Percentiles rank a stretch among this genome's conserved stretches.
These are phyloP conservation scores for Podaxis mareebaensis DNA, from an alignment of 768 basidiomycete species.

Conservation along the genomic window DNA sequence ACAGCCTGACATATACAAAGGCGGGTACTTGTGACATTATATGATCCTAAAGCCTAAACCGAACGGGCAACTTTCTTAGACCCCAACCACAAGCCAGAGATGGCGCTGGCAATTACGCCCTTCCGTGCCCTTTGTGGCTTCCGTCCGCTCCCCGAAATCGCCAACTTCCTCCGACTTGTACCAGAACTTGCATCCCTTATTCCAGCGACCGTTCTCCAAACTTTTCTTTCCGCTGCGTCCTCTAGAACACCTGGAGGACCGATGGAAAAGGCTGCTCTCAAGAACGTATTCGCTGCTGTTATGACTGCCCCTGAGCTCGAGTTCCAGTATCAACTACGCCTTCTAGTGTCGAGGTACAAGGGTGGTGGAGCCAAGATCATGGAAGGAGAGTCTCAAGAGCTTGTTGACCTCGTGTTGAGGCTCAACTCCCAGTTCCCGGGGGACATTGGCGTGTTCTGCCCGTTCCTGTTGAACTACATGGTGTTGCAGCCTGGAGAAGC, in stretches of 20 bases:
- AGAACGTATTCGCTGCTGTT: constrained; percentile 74
- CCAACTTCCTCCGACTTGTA: constrained; percentile 59
- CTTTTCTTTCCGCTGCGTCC: constrained; percentile 50
- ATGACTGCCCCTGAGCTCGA: constrained; percentile 71
- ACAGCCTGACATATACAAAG: constrained; percentile 89
- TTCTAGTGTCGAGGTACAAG: constrained; percentile 65
- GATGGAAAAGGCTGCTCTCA: constrained; percentile 63
- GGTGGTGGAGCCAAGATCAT: constrained; percentile 31
- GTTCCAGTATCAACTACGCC: constrained; percentile 55
- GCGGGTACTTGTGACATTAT: constrained; percentile 39
- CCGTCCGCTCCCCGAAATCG: constrained; percentile 75
- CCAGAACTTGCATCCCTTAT: constrained; percentile 81
- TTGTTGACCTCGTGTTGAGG: constrained; percentile 62
- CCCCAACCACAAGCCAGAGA: constrained; percentile 97
- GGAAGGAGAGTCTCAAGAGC: constrained; percentile 40
- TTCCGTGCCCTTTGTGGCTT: constrained; percentile 95
- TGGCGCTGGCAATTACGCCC: constrained; percentile 94
- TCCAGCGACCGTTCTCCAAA: constrained; percentile 48
- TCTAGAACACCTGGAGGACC: constrained; percentile 43
- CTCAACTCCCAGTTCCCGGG: constrained; percentile 80
- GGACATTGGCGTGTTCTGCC: constrained; percentile 93
- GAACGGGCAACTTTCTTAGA: constrained; percentile 45
- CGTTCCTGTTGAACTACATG: constrained; percentile 87
- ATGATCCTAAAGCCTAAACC: not conserved
- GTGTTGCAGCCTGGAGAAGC: constrained; percentile 80